phyloP scores from a whole-genome alignment of 805 yeast species.

The Diddensiella santjacobensis region DNA sequence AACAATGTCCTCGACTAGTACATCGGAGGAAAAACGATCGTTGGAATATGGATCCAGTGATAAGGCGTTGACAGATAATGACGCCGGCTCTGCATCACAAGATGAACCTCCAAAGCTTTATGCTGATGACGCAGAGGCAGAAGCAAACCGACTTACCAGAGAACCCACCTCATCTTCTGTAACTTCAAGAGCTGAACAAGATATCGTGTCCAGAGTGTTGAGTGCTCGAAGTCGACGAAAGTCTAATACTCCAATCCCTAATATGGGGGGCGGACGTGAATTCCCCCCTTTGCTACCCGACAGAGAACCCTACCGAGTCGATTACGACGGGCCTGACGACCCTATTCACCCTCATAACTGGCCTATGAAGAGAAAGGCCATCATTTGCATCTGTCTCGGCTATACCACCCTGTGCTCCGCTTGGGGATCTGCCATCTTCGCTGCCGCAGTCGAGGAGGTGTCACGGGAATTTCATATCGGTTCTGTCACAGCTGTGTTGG shows the following conservation, averaged over 20 bases:
- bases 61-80: neutral
- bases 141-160: neutral
- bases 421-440: constrained; percentile 81
- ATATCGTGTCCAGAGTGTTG: constrained; percentile 19
- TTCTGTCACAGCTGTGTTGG: constrained; percentile 64
- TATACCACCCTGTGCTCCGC: constrained; percentile 50
- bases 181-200: constrained; percentile 16
- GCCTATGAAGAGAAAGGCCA: constrained; percentile 47
- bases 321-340: constrained; percentile 74
- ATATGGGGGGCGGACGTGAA: constrained; percentile 36
- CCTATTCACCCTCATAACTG: constrained; percentile 81
- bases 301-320: constrained; percentile 50
- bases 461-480: constrained; percentile 56
- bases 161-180: constrained; percentile 3
- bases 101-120: neutral
- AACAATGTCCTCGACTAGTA: neutral
- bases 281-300: constrained; percentile 22
- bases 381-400: constrained; percentile 46
- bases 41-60: neutral
- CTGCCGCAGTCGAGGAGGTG: constrained; percentile 54
- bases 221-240: constrained; percentile 18
- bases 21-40: neutral
- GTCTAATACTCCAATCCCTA: constrained; percentile 14
- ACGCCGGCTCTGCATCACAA: neutral
- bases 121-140: neutral